Conservation (phyloP, 2,329 filamentous ascomycete species). For the Helotiales sp. region DNA sequence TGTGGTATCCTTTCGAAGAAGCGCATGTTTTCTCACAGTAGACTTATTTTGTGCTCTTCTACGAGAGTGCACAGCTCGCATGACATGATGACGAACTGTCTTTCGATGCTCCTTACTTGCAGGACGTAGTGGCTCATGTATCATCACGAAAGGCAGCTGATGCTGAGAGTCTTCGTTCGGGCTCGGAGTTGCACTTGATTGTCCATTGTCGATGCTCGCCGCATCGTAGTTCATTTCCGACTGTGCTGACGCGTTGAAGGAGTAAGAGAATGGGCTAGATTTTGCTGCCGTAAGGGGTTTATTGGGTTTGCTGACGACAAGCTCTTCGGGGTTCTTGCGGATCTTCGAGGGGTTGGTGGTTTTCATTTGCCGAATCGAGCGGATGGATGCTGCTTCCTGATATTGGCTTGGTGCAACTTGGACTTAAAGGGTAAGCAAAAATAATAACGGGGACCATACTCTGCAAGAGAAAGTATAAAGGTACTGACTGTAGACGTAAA, state of each 20-base stretch:
- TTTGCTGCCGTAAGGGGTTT: neutral
- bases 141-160: constrained; percentile 16
- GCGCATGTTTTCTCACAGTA: neutral
- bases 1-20: constrained; percentile 3
- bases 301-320: neutral
- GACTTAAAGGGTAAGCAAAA: neutral
- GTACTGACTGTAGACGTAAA: neutral
- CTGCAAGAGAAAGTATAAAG: neutral
- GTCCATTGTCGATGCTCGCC: too few relatives aligned
- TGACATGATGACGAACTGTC: constrained; percentile 21
- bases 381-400: neutral
- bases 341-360: neutral
- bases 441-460: neutral
- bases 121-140: constrained; percentile 16
- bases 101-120: constrained; percentile 12
- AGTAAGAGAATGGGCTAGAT: neutral
- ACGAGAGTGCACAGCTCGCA: constrained; percentile 11
- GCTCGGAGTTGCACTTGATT: neutral
- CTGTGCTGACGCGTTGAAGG: neutral
- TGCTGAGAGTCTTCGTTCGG: neutral
- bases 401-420: neutral
- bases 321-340: neutral
- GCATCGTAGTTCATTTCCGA: neutral
- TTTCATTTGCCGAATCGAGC: constrained; percentile 6
- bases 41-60: constrained; percentile 13